A percentile compares a stretch with the other conserved stretches of the same genome.
phyloP scores from a whole-genome alignment of 108 stramenopile genomes.

The Aurantiochytrium sp. region DNA sequence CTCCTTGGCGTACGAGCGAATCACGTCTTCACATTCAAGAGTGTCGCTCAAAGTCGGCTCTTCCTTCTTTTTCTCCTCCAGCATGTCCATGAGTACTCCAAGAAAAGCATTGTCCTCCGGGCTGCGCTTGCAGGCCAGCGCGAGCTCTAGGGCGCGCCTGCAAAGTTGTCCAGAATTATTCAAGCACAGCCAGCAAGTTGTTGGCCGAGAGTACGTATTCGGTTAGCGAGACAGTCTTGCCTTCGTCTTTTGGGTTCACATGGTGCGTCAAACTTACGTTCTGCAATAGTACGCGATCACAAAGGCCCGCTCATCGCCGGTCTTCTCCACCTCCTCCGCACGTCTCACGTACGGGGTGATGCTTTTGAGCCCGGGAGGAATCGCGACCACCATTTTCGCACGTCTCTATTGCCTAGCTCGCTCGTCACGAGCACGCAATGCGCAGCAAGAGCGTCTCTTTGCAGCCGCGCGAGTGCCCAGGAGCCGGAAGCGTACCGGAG shows the following conservation, averaged over 20 bases:
- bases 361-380: neutral
- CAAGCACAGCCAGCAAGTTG: too few relatives aligned
- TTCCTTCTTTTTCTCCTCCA: slow-evolving; percentile 15
- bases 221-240: too few relatives aligned
- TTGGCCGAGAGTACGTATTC: too few relatives aligned
- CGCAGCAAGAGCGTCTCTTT: too few relatives aligned
- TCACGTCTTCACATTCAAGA: neutral
- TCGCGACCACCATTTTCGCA: neutral
- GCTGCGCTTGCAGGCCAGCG: neutral
- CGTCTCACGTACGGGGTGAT: neutral
- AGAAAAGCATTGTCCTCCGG: neutral
- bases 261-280: neutral
- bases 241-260: too few relatives aligned
- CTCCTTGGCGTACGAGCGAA: slow-evolving; percentile 13
- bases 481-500: too few relatives aligned
- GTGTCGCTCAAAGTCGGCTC: neutral
- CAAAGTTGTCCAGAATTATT: neutral
- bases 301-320: neutral
- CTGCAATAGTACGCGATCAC: slow-evolving; percentile 3
- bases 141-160: neutral
- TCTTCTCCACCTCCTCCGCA: neutral
- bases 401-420: neutral
- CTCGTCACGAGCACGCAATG: neutral
- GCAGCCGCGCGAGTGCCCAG: too few relatives aligned
- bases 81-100: neutral